These are phyloP conservation scores for Arthrinium puccinioides DNA, from an alignment of 2,329 filamentous ascomycete species.

Conservation along the genomic window DNA sequence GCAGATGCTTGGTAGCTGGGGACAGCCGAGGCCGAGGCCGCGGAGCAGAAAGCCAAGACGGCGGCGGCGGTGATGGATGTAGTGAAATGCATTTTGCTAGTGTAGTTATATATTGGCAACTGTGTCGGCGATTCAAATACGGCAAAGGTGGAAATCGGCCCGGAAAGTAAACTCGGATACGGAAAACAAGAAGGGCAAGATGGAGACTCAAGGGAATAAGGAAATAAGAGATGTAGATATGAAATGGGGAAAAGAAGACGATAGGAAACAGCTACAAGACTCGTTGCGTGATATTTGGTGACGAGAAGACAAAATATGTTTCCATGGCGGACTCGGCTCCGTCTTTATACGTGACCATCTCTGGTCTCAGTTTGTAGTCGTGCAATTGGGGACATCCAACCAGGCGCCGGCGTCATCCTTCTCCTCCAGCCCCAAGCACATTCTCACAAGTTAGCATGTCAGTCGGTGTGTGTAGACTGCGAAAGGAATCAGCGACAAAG, in stretches of 20 bases:
- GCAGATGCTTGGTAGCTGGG: too few species aligned
- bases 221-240: conserved; percentile 3
- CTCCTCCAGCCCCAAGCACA: too few species aligned
- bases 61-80: conserved; percentile 22
- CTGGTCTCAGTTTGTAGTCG: too few species aligned
- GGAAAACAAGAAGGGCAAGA: not conserved
- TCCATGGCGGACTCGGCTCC: too few species aligned
- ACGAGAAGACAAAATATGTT: too few species aligned
- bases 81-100: conserved; percentile 27
- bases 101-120: conserved; percentile 2
- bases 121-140: not conserved
- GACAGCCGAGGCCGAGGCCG: conserved; percentile 13
- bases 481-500: too few species aligned
- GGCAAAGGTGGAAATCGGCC: not conserved
- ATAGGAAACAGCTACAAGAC: conserved; percentile 7
- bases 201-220: not conserved
- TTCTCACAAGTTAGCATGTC: too few species aligned
- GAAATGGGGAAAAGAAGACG: conserved; percentile 5
- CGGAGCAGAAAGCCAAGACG: conserved; percentile 31
- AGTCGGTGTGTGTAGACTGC: too few species aligned
- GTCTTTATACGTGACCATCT: too few species aligned
- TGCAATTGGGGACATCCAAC: too few species aligned
- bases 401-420: too few species aligned
- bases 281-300: not conserved
- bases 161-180: too few species aligned